Evolutionary conservation across 345 rosid genomes (phyloP), one percentile per base, ranked within the genome.

Genomic region (Melaleuca alternifolia): DNA sequence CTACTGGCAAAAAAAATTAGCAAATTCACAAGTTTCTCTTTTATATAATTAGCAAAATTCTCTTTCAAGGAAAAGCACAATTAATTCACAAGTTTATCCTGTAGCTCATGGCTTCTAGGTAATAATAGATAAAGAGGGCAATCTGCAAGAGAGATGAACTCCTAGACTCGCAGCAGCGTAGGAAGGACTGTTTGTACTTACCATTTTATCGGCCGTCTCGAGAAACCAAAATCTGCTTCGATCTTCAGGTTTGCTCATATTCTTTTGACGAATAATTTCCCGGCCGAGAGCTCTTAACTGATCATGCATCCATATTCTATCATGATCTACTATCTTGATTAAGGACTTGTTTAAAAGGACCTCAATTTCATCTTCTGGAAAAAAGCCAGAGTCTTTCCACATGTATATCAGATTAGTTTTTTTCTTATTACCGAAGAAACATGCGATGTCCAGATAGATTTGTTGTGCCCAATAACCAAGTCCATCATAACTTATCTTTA

Each of bases 391-490:
- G 16, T 5, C 46, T 15, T 65, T 6, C 77, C 77, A 65, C 77
- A 33, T 65, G 0, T 65, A 16, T 11, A 33, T 65, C 4, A 11
- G 1, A 65, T 65, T 33, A 18, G 3, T 33, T 65, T 1, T 65
- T 10, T 33, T 33, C 24, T 33, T 33, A 5, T 65, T 16, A 16
- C 1, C 6, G 4, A 65, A 65, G 77, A 65, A 30, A 16, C 46
- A 65, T 4, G 46, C 79, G 18, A 65, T 65, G 79, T 65, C 46
- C 79, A 65, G 1, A 65, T 1, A 33, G 3, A 33, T 33, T 4
- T 65, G 46, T 65, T 16, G 4, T 0, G 13, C 24, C 1, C 6
- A 1, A 1, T 4, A 33, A 0, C 4, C 24, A 65, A 65, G 46
- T 33, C 6, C 3, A 0, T 65, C 79, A 33, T 65, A 65, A 33